Evolutionary conservation across 2,329 filamentous ascomycete genomes (phyloP).

Genomic region (Aspergillus sp.): DNA sequence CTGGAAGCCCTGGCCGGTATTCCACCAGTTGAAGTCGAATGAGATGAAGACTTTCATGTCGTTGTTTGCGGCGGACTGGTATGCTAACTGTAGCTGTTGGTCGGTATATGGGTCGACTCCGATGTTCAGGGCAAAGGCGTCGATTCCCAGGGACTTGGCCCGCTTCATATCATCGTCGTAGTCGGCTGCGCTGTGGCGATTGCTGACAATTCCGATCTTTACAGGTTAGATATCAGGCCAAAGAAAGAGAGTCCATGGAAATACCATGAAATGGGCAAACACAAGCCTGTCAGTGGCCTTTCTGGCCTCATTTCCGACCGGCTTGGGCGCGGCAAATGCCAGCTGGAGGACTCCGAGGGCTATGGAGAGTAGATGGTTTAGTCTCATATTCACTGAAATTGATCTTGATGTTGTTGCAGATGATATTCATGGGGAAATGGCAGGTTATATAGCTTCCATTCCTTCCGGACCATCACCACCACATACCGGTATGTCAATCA

Average conservation of each 20-base stretch:
- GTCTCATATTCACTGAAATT: not conserved
- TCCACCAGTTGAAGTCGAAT: slow-evolving; percentile 57
- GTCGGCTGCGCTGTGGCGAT: slow-evolving; percentile 43
- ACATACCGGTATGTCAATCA: not conserved
- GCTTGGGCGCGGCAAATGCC: not conserved
- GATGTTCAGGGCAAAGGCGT: slow-evolving; percentile 54
- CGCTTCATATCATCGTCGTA: slow-evolving; percentile 51
- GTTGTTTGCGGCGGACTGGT: slow-evolving; percentile 48
- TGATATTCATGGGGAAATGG: not conserved
- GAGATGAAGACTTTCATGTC: slow-evolving; percentile 58
- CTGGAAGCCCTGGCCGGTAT: slow-evolving; percentile 34
- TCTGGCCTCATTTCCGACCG: not conserved
- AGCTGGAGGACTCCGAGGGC: not conserved
- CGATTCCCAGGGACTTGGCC: slow-evolving; percentile 46
- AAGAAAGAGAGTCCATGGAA: not conserved
- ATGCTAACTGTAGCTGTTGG: slow-evolving; percentile 49
- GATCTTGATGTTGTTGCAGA: not conserved
- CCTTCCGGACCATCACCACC: not conserved
- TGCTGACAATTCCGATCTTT: slow-evolving; percentile 49
- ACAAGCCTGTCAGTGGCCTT: not conserved
- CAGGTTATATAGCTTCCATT: not conserved
- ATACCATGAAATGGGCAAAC: slow-evolving; percentile 11
- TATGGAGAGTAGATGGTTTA: not conserved
- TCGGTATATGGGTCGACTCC: slow-evolving; percentile 46
- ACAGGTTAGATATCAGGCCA: not conserved